Evolutionary conservation across 2,329 filamentous ascomycete species (phyloP).

Genomic region (Penicillium crustosum): DNA sequence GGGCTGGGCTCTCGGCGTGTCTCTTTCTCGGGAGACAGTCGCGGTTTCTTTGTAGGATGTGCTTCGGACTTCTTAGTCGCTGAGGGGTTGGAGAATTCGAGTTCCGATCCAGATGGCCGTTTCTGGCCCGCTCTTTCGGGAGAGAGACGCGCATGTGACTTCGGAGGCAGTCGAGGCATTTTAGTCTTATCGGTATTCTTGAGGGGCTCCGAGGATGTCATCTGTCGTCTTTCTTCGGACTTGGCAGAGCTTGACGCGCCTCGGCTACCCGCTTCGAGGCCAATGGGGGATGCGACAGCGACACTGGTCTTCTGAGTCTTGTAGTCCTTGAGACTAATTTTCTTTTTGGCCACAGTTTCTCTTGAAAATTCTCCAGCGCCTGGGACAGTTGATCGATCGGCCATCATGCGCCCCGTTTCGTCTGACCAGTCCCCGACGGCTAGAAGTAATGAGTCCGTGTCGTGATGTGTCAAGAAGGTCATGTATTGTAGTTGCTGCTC

Average conservation of each 20-base stretch:
- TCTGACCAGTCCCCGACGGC: slow-evolving; percentile 57
- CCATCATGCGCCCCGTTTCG: slow-evolving; percentile 47
- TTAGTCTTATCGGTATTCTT: slow-evolving; percentile 20
- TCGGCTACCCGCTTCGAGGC: slow-evolving; percentile 22
- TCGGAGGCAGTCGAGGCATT: slow-evolving; percentile 11
- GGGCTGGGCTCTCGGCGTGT: slow-evolving; percentile 27
- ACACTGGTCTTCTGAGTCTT: slow-evolving; percentile 54
- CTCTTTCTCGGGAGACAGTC: slow-evolving; percentile 38
- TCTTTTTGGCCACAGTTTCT: slow-evolving; percentile 54
- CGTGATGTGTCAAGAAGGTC: slow-evolving; percentile 61
- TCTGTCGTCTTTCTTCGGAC: slow-evolving; percentile 23
- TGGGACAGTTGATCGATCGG: slow-evolving; percentile 40
- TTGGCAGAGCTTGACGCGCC: slow-evolving; percentile 15
- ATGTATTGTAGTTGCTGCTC: slow-evolving; percentile 63
- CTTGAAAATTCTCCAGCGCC: slow-evolving; percentile 44
- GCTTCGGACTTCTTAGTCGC: slow-evolving; percentile 24
- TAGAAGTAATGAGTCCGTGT: slow-evolving; percentile 52
- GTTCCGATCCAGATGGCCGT: slow-evolving; percentile 27
- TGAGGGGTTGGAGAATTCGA: slow-evolving; percentile 16
- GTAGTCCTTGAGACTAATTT: slow-evolving; percentile 62
- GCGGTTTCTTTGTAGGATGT: slow-evolving; percentile 41
- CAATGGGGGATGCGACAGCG: slow-evolving; percentile 28
- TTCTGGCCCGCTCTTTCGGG: slow-evolving; percentile 28
- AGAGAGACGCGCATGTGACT: slow-evolving; percentile 16
- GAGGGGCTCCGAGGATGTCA: slow-evolving; percentile 18